Percentiles rank a stretch among this genome's conserved stretches.
These are phyloP conservation scores for Populus alba DNA, from an alignment of 345 rosid genomes.

Conservation along the genomic window DNA sequence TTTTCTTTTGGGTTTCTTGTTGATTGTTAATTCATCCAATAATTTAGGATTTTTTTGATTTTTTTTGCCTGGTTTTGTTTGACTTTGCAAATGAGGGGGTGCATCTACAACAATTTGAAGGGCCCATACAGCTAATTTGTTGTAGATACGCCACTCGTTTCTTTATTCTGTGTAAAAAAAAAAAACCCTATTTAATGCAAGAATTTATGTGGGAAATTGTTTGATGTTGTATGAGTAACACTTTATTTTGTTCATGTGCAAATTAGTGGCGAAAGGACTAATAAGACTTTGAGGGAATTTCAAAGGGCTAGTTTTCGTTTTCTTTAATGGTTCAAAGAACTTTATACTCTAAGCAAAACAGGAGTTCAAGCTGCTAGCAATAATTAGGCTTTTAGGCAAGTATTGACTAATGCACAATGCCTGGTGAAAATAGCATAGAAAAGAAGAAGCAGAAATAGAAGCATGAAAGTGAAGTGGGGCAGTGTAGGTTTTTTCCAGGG, in stretches of 20 bases:
- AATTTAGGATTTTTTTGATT: background rate
- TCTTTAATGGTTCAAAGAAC: background rate
- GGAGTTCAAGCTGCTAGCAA: background rate
- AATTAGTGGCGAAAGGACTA: background rate
- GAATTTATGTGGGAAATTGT: background rate
- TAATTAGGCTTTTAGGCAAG: background rate
- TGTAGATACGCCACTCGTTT: background rate
- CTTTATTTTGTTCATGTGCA: background rate
- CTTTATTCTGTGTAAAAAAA: background rate
- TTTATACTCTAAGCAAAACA: background rate
- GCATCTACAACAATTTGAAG: background rate
- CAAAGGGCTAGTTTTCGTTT: background rate
- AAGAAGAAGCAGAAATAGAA: background rate
- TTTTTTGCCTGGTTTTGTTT: background rate
- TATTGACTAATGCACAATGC: background rate
- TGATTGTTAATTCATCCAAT: background rate
- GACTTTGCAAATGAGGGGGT: background rate
- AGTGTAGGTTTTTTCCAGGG: background rate
- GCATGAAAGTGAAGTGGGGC: slow-evolving; percentile 12
- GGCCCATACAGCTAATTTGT: background rate
- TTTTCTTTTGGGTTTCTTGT: background rate
- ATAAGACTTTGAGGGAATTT: background rate
- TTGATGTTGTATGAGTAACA: background rate
- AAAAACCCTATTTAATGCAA: background rate
- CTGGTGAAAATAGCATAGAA: background rate